Base-by-base conservation (phyloP, 176 grass and related monocot genomes). In the Puccinellia tenuiflora region DNA sequence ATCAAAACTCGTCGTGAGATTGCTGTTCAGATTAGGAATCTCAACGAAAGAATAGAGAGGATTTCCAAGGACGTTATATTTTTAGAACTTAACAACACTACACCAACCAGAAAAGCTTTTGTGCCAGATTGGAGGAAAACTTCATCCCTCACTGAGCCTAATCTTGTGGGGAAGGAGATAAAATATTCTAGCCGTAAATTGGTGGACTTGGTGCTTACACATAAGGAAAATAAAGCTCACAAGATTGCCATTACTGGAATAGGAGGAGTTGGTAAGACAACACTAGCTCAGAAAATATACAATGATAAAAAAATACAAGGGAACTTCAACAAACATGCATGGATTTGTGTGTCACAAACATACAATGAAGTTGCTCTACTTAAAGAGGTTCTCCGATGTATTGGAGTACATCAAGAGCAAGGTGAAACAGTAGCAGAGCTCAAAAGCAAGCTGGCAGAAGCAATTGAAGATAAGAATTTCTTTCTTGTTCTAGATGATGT, bases 351-450 rank as follows among this genome's bases (percentile, higher is more conserved):
- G n/a, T n/a, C 3, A 75, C 35, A 74, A 9, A 69, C 78, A 4
- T 82, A 82, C 13, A 60, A 43, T 15, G 53, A 61, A 16, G 33
- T 22, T 29, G 10, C 75, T n/a, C 5, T 91, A 21, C 18, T 88
- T 5, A 35, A 68, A 46, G 20, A 63, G 17, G 48, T 86, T 34
- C 83, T 88, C 16, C 29, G 22, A 13, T 35, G n/a, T 4, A 51
- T 67, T 9, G 4, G 21, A 35, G 48, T 72, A 1, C 20, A 12
- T 14, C 9, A 76, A 3, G 51, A 56, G 12, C 34, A 52, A 13
- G 78, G 25, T n/a, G 63, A 85, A 85, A 73, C 52, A 1, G 8
- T 75, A 8, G 24, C 4, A 31, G 86, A 88, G 14, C 73, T 92
- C 13, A 43, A 24, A 1, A 24, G 3, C 0, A 76, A 84, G 16